Percentiles rank a stretch among this genome's conserved stretches.
Conservation (phyloP, 495 filamentous ascomycete genomes). For the Lasiosphaeris hirsuta region DNA sequence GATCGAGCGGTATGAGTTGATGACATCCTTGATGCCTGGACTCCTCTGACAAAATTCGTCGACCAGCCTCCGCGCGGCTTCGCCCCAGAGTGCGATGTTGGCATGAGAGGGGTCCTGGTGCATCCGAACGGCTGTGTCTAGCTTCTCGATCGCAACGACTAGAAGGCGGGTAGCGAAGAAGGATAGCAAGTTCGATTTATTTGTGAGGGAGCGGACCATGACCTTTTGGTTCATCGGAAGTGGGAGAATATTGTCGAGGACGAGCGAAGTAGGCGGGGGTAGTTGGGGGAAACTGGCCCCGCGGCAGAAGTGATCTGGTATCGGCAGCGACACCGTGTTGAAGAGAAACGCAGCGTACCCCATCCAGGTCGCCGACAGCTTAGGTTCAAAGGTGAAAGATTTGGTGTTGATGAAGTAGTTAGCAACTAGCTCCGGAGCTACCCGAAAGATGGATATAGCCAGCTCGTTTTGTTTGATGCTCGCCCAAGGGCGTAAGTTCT, state of each 20-base stretch:
- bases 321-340: slow-evolving; percentile 66
- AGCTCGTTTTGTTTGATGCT: slow-evolving; percentile 78
- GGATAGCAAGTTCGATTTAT: slow-evolving; percentile 68
- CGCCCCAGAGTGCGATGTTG: slow-evolving; percentile 56
- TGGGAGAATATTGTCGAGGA: slow-evolving; percentile 86
- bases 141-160: slow-evolving; percentile 72
- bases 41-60: slow-evolving; percentile 75
- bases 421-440: slow-evolving; percentile 78
- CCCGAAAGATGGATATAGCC: slow-evolving; percentile 71
- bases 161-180: slow-evolving; percentile 80
- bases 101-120: slow-evolving; percentile 47
- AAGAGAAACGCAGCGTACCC: slow-evolving; percentile 87
- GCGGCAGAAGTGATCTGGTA: slow-evolving; percentile 66
- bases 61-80: slow-evolving; percentile 60
- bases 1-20: slow-evolving; percentile 63
- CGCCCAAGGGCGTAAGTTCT: slow-evolving; percentile 78
- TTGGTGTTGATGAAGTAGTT: slow-evolving; percentile 78
- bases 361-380: slow-evolving; percentile 87
- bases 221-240: slow-evolving; percentile 72
- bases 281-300: slow-evolving; percentile 50
- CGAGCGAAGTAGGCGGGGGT: slow-evolving; percentile 70
- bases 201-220: slow-evolving; percentile 71
- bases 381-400: slow-evolving; percentile 84
- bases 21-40: slow-evolving; percentile 73
- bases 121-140: slow-evolving; percentile 55